A percentile compares a stretch with the other conserved stretches of the same genome.
phyloP scores from a whole-genome alignment of 1,284 basidiomycete species.

The Tylopilus sp. region DNA sequence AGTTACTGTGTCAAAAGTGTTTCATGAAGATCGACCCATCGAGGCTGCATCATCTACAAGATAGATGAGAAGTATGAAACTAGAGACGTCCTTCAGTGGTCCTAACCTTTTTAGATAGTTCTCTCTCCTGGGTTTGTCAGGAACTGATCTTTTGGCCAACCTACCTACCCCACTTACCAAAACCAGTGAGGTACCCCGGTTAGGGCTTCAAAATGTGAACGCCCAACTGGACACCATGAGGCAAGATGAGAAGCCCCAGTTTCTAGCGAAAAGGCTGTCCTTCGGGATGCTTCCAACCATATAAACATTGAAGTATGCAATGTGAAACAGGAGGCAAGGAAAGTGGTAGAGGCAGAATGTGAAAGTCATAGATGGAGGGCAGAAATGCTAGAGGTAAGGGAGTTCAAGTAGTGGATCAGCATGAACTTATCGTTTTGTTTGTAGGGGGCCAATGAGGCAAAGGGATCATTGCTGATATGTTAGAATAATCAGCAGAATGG shows the following conservation, averaged over 20 bases:
- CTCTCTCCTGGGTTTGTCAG: constrained; percentile 47
- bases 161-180: constrained; percentile 61
- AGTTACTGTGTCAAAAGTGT: constrained; percentile 61
- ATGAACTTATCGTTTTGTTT: constrained; percentile 4
- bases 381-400: constrained; percentile 53
- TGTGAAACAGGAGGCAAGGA: constrained; percentile 52
- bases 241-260: constrained; percentile 56
- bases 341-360: constrained; percentile 48
- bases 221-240: constrained; percentile 59
- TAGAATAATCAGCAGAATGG: constrained; percentile 62
- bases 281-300: constrained; percentile 62
- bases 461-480: constrained; percentile 57
- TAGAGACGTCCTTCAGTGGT: not conserved
- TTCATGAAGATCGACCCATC: constrained; percentile 53
- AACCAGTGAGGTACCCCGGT: constrained; percentile 55
- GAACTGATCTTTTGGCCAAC: constrained; percentile 45
- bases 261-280: constrained; percentile 62
- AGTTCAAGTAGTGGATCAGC: not conserved
- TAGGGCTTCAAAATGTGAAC: constrained; percentile 56
- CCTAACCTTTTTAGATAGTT: constrained; percentile 36
- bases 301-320: constrained; percentile 56
- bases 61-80: constrained; percentile 57
- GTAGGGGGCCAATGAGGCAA: constrained; percentile 68
- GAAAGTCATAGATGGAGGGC: constrained; percentile 43
- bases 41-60: constrained; percentile 35